phyloP scores from a whole-genome alignment of 1,284 basidiomycete genomes.

The Puccinia novopanici region DNA sequence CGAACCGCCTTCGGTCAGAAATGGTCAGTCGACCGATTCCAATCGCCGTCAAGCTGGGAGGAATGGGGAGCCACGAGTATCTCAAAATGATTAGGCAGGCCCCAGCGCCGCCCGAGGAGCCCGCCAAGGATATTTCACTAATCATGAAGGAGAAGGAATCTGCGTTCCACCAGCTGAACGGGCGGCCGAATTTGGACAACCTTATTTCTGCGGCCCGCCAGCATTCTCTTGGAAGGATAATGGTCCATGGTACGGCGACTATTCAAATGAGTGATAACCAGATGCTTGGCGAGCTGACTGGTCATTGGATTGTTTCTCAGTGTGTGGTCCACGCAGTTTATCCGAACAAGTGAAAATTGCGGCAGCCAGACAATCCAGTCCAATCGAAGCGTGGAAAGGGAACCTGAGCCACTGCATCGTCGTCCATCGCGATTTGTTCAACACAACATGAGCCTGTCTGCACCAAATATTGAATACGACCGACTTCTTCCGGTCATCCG shows the following conservation, averaged over 20 bases:
- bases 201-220: background rate
- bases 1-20: background rate
- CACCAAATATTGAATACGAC: background rate
- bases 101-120: background rate
- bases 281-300: background rate
- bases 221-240: constrained; percentile 19
- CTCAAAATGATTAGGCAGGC: constrained; percentile 18
- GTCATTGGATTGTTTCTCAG: background rate
- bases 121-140: background rate
- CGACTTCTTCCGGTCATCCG: background rate
- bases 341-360: constrained; percentile 19
- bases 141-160: background rate
- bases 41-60: background rate
- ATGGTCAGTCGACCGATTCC: constrained; percentile 13
- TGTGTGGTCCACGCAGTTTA: constrained; percentile 28
- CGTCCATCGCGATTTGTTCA: constrained; percentile 27
- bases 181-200: constrained; percentile 18
- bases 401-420: constrained; percentile 10
- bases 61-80: constrained; percentile 12
- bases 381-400: constrained; percentile 27
- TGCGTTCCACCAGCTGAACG: background rate
- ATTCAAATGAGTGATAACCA: background rate
- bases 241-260: constrained; percentile 9
- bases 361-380: constrained; percentile 21
- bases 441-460: constrained; percentile 13